phyloP scores from a whole-genome alignment of 371 early-diverging fungal genomes.

The Mucor indicus region DNA sequence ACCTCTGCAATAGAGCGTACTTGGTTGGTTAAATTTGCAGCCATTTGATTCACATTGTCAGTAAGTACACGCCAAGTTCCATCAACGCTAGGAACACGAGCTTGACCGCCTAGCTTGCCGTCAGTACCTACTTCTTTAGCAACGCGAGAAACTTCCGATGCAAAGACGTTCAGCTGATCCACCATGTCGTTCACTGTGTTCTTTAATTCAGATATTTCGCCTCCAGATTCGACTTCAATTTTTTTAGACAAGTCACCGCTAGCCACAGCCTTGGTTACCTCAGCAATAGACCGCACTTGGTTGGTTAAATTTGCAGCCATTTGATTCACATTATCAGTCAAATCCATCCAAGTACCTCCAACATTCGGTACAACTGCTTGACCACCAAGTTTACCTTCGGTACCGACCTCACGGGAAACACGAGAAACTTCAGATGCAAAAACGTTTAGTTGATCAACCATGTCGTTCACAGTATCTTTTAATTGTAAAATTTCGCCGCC shows the following conservation, averaged over 20 bases:
- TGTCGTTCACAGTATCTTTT: constrained; percentile 33
- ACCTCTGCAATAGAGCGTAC: constrained; percentile 58
- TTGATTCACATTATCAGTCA: constrained; percentile 59
- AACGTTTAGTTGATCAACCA: constrained; percentile 33
- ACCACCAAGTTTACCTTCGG: constrained; percentile 55
- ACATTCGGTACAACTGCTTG: constrained; percentile 52
- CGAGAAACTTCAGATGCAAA: constrained; percentile 62
- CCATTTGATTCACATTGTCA: constrained; percentile 59
- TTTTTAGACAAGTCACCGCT: constrained; percentile 48
- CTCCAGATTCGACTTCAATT: constrained; percentile 40
- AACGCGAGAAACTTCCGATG: constrained; percentile 54
- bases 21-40: constrained; percentile 52
- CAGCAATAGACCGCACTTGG: constrained; percentile 53
- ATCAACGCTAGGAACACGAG: constrained; percentile 48
- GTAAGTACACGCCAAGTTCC: constrained; percentile 65
- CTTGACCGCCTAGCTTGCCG: constrained; percentile 52
- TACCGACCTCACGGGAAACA: constrained; percentile 60
- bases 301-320: constrained; percentile 59
- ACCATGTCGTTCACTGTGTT: constrained; percentile 46
- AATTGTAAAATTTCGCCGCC: constrained; percentile 36
- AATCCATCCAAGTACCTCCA: constrained; percentile 55
- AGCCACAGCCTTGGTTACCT: constrained; percentile 44
- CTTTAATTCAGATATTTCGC: constrained; percentile 35
- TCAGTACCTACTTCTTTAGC: constrained; percentile 56
- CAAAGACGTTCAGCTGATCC: constrained; percentile 37